phyloP scores from a whole-genome alignment of 148 eudicot genomes.

The Agrostemma githago region DNA sequence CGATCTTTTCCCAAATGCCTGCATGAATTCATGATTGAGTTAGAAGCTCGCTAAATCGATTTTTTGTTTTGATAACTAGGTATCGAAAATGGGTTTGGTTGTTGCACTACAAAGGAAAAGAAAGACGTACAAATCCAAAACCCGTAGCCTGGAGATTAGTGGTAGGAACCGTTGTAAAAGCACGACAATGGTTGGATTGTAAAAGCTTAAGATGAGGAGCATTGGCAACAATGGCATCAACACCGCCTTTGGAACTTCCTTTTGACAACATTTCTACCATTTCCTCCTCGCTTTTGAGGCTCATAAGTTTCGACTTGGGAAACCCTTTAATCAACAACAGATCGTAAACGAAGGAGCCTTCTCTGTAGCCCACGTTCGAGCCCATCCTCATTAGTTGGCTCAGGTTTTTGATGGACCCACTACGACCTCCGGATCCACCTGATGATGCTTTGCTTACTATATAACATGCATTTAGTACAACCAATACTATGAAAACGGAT shows the following conservation, averaged over 20 bases:
- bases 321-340: background rate
- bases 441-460: background rate
- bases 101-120: too few species aligned
- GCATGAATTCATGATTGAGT: too few species aligned
- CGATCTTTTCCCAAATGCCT: slow-evolving; percentile 12
- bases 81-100: too few species aligned
- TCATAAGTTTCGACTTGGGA: background rate
- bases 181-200: slow-evolving; percentile 3
- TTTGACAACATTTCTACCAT: background rate
- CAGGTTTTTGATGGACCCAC: background rate
- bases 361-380: slow-evolving; percentile 7
- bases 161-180: background rate
- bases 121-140: slow-evolving; percentile 17
- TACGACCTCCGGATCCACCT: background rate
- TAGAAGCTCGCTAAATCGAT: too few species aligned
- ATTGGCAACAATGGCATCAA: slow-evolving; percentile 12
- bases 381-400: background rate
- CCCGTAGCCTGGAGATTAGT: slow-evolving; percentile 8
- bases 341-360: background rate
- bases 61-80: too few species aligned
- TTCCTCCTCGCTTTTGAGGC: background rate
- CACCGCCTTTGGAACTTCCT: slow-evolving; percentile 15
- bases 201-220: slow-evolving; percentile 8
- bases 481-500: background rate
- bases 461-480: background rate